Base-by-base conservation (phyloP, 1,139 yeast genomes). In the Spathaspora jeffriesii region DNA sequence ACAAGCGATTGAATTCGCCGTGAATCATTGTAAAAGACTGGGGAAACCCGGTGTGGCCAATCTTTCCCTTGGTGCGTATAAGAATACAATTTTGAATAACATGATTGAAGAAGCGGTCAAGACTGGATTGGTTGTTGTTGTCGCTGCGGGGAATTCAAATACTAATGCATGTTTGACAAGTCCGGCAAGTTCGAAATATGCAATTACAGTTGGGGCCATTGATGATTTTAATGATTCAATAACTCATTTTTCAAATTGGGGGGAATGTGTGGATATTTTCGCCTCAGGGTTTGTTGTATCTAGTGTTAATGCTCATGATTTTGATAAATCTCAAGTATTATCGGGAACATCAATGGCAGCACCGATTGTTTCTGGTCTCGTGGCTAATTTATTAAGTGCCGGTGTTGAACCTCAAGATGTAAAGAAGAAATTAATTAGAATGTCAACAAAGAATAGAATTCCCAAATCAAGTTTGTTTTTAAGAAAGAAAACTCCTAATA, bases 281-380 rank as follows among this genome's bases (percentile, higher is more conserved):
- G 91, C 96, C 0, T 81, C 93, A 39, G 97, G 97, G 0, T 87
- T 85, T 0, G 70, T 73, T 42, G 84, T 91, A 1, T 67, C 62
- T 45, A 82, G 85, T 57, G 76, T 78, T 11, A 63, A 68, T 43
- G 67, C 40, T 18, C 27, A 37, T 21, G 60, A 61, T 43, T 40
- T 50, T 22, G 50, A 48, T 9, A 44, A 53, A 3, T 70, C 82
- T 1, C 79, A 71, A 42, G 56, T 63, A 4, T 74, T 85, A 51
- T 83, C 95, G 1, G 97, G 97, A 0, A 90, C 97, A 0, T 89
- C 96, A 1, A 90, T 89, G 91, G 84, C 96, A 0, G 76, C 96
- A 1, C 97, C 97, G 0, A 73, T 83, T 2, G 87, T 88, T 6
- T 75, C 93, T 0, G 97, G 97, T 0, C 58, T 88, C 34, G 82